These are phyloP conservation scores for Phytomonas sp. DNA, from an alignment of 208 protist species.

Conservation along the genomic window DNA sequence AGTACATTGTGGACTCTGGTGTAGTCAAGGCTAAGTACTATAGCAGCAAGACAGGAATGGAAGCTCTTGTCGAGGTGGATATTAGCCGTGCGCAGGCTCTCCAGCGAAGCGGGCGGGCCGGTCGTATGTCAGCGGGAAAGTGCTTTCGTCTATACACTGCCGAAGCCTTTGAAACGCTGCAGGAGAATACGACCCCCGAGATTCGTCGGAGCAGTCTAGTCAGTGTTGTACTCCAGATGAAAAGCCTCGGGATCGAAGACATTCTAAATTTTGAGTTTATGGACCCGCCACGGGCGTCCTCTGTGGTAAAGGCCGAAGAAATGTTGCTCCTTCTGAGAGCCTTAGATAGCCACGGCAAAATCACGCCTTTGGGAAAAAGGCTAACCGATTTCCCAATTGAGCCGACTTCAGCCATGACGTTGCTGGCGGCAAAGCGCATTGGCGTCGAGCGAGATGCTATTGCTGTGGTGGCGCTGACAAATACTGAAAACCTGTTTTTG, in stretches of 20 bases:
- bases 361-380: slow-evolving; percentile 88
- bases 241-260: slow-evolving; percentile 94
- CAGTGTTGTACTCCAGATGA: slow-evolving; percentile 95
- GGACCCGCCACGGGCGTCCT: slow-evolving; percentile 91
- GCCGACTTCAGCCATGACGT: slow-evolving; percentile 94
- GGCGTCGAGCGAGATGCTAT: slow-evolving; percentile 92
- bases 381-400: slow-evolving; percentile 98
- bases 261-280: slow-evolving; percentile 98
- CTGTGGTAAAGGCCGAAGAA: slow-evolving; percentile 90
- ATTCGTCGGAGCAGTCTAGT: slow-evolving; percentile 97
- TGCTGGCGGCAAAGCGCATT: slow-evolving; percentile 92
- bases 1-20: slow-evolving; percentile 98
- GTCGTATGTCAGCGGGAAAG: slow-evolving; percentile 94
- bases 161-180: slow-evolving; percentile 92
- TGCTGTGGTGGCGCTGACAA: slow-evolving; percentile 92
- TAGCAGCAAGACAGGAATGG: slow-evolving; percentile 96
- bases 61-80: slow-evolving; percentile 92
- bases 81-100: slow-evolving; percentile 91
- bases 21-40: slow-evolving; percentile 97
- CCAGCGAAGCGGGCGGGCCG: slow-evolving; percentile 96
- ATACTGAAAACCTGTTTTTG: slow-evolving; percentile 78
- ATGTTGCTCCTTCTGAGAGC: slow-evolving; percentile 91
- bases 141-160: slow-evolving; percentile 98
- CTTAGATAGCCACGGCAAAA: slow-evolving; percentile 78
- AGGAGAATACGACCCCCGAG: slow-evolving; percentile 95